Conservation (phyloP, 169 alveolate genomes). For the Plasmodium yoelii region DNA sequence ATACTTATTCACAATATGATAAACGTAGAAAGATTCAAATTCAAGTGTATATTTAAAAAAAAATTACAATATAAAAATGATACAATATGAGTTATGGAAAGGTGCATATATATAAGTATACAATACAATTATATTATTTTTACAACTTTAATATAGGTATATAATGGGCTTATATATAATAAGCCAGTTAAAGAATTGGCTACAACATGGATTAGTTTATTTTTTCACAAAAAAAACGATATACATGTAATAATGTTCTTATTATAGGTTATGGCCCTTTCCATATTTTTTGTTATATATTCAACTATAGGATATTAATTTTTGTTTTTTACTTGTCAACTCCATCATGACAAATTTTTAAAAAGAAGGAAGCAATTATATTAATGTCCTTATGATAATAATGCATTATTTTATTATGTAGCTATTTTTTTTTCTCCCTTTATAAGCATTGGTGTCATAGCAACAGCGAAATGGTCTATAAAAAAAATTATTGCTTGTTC, state of each 20-base stretch:
- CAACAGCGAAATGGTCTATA: slow-evolving; percentile 26
- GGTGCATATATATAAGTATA: too few species aligned
- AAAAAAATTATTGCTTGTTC: neutral
- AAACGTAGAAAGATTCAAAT: too few species aligned
- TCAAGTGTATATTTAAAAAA: too few species aligned
- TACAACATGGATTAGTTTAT: too few species aligned
- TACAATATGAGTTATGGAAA: too few species aligned
- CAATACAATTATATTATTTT: too few species aligned
- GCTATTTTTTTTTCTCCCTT: slow-evolving; percentile 1
- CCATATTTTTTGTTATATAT: neutral
- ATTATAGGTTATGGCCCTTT: slow-evolving; percentile 13
- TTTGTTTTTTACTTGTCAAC: neutral
- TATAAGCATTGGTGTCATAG: neutral
- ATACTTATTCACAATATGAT: too few species aligned
- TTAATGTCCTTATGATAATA: neutral
- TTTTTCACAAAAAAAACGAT: too few species aligned
- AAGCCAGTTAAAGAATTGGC: neutral
- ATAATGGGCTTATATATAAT: neutral
- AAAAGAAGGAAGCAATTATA: neutral
- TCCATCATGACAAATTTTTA: neutral
- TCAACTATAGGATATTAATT: neutral
- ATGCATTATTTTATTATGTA: neutral
- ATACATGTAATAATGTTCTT: neutral
- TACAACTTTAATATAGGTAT: too few species aligned
- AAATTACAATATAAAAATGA: too few species aligned